Evolutionary conservation across 169 alveolate species (phyloP).

Genomic region (Eimeria sp.): DNA sequence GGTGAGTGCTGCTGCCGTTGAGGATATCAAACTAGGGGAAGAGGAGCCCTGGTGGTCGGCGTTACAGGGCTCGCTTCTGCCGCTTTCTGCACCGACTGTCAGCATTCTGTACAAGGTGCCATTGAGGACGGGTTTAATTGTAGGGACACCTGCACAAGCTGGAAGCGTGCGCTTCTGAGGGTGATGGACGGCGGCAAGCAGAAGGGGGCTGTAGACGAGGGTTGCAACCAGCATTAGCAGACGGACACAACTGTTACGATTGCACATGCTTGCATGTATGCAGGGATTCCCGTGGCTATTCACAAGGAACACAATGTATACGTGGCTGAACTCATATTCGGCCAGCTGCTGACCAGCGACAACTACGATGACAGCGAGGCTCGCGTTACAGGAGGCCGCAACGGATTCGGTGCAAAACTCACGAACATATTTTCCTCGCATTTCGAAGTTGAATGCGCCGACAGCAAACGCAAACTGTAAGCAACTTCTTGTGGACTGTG

Average conservation of each 20-base stretch:
- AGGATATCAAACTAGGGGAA: not conserved
- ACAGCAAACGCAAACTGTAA: conserved; percentile 91
- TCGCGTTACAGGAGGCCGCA: conserved; percentile 99
- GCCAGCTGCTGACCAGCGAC: conserved; percentile 98
- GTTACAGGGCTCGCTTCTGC: not conserved
- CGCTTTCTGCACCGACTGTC: not conserved
- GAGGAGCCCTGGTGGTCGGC: not conserved
- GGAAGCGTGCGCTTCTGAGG: not conserved
- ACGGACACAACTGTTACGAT: not conserved
- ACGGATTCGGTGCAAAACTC: conserved; percentile 99
- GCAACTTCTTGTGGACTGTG: not conserved
- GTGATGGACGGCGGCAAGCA: not conserved
- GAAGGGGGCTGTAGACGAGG: not conserved
- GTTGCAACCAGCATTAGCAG: not conserved
- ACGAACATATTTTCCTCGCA: conserved; percentile 98
- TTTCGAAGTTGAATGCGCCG: conserved; percentile 98
- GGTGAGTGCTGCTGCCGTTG: not conserved
- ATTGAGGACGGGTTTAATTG: not conserved
- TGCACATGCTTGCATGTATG: not conserved
- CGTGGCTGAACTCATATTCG: conserved; percentile 99
- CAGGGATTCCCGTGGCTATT: conserved; percentile 94
- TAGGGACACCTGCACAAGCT: not conserved
- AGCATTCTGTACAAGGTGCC: not conserved
- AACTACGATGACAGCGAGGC: conserved; percentile 99
- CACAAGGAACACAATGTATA: conserved; percentile 98